phyloP scores from a whole-genome alignment of 2,329 filamentous ascomycete genomes.

The Scedosporium boydii region DNA sequence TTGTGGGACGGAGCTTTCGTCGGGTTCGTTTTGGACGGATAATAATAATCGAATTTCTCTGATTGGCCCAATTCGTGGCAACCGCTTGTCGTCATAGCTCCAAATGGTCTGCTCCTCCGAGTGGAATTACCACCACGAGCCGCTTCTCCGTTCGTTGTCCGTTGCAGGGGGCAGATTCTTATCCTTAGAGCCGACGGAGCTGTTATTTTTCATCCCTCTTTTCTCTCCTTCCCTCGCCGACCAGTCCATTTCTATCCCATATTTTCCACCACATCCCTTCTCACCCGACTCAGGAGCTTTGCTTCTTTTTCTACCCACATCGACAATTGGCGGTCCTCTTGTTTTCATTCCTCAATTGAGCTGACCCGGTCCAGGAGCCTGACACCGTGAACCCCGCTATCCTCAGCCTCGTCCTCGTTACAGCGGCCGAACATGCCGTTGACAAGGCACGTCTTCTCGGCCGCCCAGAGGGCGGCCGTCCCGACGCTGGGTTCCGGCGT shows the following conservation, averaged over 20 bases:
- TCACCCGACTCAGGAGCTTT: constrained; percentile 3
- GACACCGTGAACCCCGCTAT: background rate
- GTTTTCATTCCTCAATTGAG: background rate
- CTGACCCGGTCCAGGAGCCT: background rate
- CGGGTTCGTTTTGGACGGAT: background rate
- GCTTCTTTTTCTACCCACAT: background rate
- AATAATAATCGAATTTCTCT: constrained; percentile 5
- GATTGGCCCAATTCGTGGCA: constrained; percentile 3
- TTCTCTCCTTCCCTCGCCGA: constrained; percentile 1
- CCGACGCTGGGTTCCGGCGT: constrained; percentile 48
- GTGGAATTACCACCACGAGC: background rate
- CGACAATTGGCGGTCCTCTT: constrained; percentile 5
- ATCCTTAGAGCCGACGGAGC: constrained; percentile 5
- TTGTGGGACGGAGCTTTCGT: background rate
- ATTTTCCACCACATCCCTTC: constrained; percentile 3
- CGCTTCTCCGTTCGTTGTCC: constrained; percentile 6
- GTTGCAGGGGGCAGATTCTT: background rate
- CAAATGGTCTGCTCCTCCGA: background rate
- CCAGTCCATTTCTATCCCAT: constrained; percentile 1
- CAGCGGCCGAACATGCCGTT: constrained; percentile 38
- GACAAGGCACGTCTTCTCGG: constrained; percentile 61
- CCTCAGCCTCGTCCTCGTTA: background rate
- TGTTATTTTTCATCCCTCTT: constrained; percentile 3
- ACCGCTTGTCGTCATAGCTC: constrained; percentile 6
- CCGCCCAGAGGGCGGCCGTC: constrained; percentile 52